Evolutionary conservation across 2,329 filamentous ascomycete genomes (phyloP).

Genomic region (Phialophora macrospora): DNA sequence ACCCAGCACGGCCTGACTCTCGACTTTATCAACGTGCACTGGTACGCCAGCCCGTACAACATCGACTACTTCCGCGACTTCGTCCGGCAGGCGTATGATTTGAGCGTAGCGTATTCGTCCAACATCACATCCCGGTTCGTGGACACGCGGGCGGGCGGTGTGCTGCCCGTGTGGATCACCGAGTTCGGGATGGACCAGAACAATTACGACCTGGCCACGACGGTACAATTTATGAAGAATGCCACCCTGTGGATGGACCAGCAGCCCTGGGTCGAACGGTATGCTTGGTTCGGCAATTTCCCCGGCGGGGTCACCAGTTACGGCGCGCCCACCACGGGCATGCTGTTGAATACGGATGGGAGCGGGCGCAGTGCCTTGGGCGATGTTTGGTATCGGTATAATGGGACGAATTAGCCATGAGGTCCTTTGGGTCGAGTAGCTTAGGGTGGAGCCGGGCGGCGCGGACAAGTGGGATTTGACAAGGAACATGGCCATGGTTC

Average conservation of each 20-base stretch:
- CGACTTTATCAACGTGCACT: conserved; percentile 51
- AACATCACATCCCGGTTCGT: background rate
- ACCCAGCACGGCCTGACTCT: conserved; percentile 42
- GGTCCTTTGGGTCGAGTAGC: too few species aligned
- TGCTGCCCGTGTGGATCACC: conserved; percentile 52
- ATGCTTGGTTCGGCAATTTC: conserved; percentile 48
- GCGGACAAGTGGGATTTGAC: too few species aligned
- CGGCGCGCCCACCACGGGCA: conserved; percentile 17
- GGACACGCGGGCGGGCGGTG: background rate
- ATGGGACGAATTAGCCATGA: conserved; percentile 21
- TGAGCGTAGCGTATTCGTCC: background rate
- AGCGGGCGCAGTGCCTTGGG: conserved; percentile 24
- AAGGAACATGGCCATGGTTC: too few species aligned
- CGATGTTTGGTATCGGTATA: conserved; percentile 24
- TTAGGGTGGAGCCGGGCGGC: too few species aligned
- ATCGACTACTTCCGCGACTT: conserved; percentile 46
- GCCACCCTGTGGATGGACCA: conserved; percentile 48
- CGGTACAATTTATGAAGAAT: conserved; percentile 44
- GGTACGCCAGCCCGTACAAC: conserved; percentile 49
- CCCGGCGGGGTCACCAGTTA: conserved; percentile 24
- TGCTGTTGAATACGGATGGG: conserved; percentile 40
- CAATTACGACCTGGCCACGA: conserved; percentile 45
- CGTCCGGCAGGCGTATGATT: conserved; percentile 43
- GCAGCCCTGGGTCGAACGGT: conserved; percentile 46
- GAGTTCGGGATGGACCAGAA: conserved; percentile 54